A percentile compares a stretch with the other conserved stretches of the same genome.
Evolutionary conservation across 2,329 filamentous ascomycete genomes (phyloP).

Genomic region (Verticillium longisporum): DNA sequence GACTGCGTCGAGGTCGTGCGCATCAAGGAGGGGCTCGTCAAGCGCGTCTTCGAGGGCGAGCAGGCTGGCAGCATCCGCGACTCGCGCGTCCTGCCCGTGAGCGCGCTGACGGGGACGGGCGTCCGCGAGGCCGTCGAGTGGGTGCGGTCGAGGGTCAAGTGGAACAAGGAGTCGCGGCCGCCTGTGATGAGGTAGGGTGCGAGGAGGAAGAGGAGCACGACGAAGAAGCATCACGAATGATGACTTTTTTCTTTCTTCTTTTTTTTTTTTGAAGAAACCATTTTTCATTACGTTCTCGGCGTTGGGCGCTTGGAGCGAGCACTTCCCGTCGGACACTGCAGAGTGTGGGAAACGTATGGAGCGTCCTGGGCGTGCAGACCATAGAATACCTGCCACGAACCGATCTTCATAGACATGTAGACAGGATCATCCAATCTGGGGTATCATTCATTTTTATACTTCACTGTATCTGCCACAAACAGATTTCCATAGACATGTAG

Average conservation of each 20-base stretch:
- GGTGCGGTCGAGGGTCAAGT: slow-evolving; percentile 84
- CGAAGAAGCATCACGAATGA: too few species aligned
- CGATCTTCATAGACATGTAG: too few species aligned
- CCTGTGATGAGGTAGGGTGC: slow-evolving; percentile 76
- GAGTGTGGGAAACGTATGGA: too few species aligned
- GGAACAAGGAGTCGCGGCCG: slow-evolving; percentile 91
- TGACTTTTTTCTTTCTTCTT: too few species aligned
- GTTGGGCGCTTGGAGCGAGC: background rate
- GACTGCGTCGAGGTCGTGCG: slow-evolving; percentile 96
- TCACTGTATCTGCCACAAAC: too few species aligned
- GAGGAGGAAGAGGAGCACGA: background rate
- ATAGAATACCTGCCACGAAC: too few species aligned
- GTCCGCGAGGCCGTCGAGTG: slow-evolving; percentile 96
- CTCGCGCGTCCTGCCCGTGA: slow-evolving; percentile 83
- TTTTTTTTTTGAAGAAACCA: too few species aligned
- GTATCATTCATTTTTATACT: too few species aligned
- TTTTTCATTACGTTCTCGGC: background rate
- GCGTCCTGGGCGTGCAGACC: too few species aligned
- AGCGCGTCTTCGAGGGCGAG: slow-evolving; percentile 92
- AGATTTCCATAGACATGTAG: too few species aligned
- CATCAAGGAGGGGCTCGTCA: slow-evolving; percentile 93
- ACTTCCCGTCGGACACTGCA: background rate
- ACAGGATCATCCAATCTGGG: too few species aligned
- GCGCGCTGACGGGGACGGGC: slow-evolving; percentile 80
- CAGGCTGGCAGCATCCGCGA: slow-evolving; percentile 82